A percentile compares a stretch with the other conserved stretches of the same genome.
These are phyloP conservation scores for Isabelozyma rhagii DNA, from an alignment of 805 yeast genomes.

Conservation along the genomic window DNA sequence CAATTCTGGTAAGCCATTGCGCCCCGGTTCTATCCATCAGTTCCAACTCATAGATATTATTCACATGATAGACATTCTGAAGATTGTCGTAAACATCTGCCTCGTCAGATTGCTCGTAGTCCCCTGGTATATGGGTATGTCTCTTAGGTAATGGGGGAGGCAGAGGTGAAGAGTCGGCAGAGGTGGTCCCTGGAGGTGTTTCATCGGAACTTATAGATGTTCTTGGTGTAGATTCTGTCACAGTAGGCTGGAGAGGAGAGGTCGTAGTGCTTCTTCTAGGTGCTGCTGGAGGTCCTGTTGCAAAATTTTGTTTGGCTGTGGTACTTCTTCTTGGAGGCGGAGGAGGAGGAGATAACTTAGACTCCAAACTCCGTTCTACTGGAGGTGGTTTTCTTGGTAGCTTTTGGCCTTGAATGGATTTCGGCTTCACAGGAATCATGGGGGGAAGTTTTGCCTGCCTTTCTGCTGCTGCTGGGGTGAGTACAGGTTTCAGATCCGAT, in stretches of 20 bases:
- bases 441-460: constrained; percentile 32
- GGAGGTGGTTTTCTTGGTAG: constrained; percentile 28
- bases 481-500: constrained; percentile 23
- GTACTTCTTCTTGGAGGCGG: constrained; percentile 14
- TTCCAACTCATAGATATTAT: constrained; percentile 27
- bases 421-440: constrained; percentile 48
- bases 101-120: constrained; percentile 1
- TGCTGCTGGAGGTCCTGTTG: not conserved
- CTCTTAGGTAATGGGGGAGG: constrained; percentile 1
- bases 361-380: constrained; percentile 17
- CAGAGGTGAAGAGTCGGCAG: not conserved
- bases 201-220: not conserved
- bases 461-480: constrained; percentile 1
- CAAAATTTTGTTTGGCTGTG: not conserved
- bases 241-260: not conserved
- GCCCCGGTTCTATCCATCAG: constrained; percentile 37
- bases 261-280: not conserved
- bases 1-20: constrained; percentile 32
- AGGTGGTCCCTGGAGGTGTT: too few species aligned
- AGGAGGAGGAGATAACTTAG: constrained; percentile 2
- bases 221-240: not conserved
- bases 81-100: constrained; percentile 21
- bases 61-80: constrained; percentile 18
- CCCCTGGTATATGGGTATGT: not conserved
- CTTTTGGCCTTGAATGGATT: constrained; percentile 29